A percentile compares a stretch with the other conserved stretches of the same genome.
phyloP scores from a whole-genome alignment of 2,329 filamentous ascomycete species.

The Exophiala sideris region DNA sequence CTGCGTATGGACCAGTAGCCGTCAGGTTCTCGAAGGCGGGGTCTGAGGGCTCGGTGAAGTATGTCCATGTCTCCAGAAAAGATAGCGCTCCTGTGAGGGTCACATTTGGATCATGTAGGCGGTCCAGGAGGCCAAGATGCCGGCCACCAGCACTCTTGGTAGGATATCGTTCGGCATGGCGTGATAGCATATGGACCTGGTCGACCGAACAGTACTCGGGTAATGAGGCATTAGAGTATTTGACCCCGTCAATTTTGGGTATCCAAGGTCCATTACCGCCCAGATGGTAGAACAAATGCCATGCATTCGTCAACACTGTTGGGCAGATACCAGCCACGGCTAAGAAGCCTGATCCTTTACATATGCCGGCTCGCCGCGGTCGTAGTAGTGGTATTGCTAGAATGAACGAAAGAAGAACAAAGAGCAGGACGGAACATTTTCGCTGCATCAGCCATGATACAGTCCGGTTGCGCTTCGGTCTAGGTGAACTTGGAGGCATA shows the following conservation, averaged over 20 bases:
- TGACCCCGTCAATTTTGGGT: slow-evolving; percentile 43
- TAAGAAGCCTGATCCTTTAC: slow-evolving; percentile 6
- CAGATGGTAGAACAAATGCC: slow-evolving; percentile 53
- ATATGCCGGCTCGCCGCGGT: not conserved
- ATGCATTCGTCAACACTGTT: slow-evolving; percentile 27
- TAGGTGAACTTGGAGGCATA: slow-evolving; percentile 2
- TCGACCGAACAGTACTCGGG: slow-evolving; percentile 52
- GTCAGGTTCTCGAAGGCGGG: slow-evolving; percentile 54
- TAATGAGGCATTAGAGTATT: slow-evolving; percentile 40
- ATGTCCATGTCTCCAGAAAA: slow-evolving; percentile 55
- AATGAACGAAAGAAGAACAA: slow-evolving; percentile 5
- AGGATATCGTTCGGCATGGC: slow-evolving; percentile 58
- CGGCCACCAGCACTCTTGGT: slow-evolving; percentile 47
- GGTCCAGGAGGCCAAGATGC: slow-evolving; percentile 48
- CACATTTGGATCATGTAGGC: slow-evolving; percentile 42
- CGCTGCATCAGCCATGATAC: not conserved
- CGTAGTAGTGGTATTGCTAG: slow-evolving; percentile 4
- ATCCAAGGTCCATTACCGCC: slow-evolving; percentile 57
- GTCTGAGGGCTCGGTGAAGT: slow-evolving; percentile 45
- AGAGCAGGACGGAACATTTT: slow-evolving; percentile 3
- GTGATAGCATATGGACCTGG: slow-evolving; percentile 60
- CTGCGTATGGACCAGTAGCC: slow-evolving; percentile 54
- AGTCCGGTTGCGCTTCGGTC: not conserved
- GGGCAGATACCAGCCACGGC: slow-evolving; percentile 5
- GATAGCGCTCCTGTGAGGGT: slow-evolving; percentile 49